Evolutionary conservation across 305 asterid genomes (phyloP), one percentile per base, ranked within the genome.

Genomic region (Fraxinus paxiana): DNA sequence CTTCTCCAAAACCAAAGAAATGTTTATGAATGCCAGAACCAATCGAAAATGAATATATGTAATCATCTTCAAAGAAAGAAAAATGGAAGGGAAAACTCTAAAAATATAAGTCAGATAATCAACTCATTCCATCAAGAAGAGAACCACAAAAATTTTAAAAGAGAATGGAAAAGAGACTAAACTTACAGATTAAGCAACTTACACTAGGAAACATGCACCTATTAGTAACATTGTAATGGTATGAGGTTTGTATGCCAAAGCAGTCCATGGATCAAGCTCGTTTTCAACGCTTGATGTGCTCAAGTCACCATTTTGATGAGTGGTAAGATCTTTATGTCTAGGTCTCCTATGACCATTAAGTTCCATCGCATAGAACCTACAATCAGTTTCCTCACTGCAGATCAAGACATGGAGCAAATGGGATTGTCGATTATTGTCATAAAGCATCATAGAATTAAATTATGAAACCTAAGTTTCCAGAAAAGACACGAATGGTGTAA

Each of bases 171-270:
- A 69, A 43, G 41, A 69, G 41, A 65, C 73, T 65, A 26, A 65
- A 43, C 77, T 22, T 20, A 73, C 76, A 24, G 34, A 43, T 5
- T 22, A 77, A 81, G 51, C 35, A 76, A 85, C 97, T 96, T 88
- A 96, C 99, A 96, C 94, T 71, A 96, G 97, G 83, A 96, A 90
- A 87, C 95, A 92, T 86, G 99, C 97, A 82, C 98, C 99, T 69
- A 96, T 83, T 38, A 96, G 87, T 65, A 96, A 86, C 83, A 94
- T 84, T 18, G 98, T 88, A 76, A 96, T 86, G 31, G 99, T 96
- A 30, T 87, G 97, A 70, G 99, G 99, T 84, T 90, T 92, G 89
- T 90, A 94, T 15, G 99, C 99, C 98, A 97, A 96, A 67, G 98
- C 95, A 70, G 95, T 96, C 98, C 98, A 94, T 56, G 97, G 98